Evolutionary conservation across 192 early-diverging fungal genomes (phyloP), one percentile per base, ranked within the genome.

Genomic region (Umbelopsis isabellina): DNA sequence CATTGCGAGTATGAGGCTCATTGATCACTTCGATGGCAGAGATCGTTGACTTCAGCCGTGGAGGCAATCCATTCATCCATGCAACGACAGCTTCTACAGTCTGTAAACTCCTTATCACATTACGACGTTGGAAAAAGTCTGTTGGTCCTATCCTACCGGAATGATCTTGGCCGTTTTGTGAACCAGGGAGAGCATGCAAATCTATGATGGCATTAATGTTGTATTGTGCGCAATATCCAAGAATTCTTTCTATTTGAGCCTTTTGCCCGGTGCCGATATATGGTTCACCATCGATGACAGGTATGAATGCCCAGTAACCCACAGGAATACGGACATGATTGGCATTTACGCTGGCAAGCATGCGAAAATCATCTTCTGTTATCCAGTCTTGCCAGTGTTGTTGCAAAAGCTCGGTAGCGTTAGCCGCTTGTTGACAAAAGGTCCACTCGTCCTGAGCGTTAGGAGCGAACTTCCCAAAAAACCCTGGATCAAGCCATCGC

Each of bases 251-350:
- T 44, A 75, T 18, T 8, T 70, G 55, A 23, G 33, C 44, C 30
- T 82, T 79, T 50, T 80, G 78, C 37, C 85, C 87, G 76, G 78
- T 84, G 65, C 82, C 72, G 2, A 86, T 81, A 27, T 73, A 88
- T 6, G 87, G 87, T 69, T 88, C 87, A 11, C 86, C 86, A 48
- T 78, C 77, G 49, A 75, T 75, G 13, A 82, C 68, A 13, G 79
- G 72, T 21, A 86, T 80, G 74, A 88, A 85, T 65, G 83, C 85
- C 85, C 87, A 88, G 65, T 86, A 84, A 1, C 87, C 87, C 1
- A 88, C 68, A 15, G 87, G 87, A 8, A 88, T 84, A 4, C 87
- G 83, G 25, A 88, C 37, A 50, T 86, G 85, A 11, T 84, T 88
- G 1, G 84, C 58, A 0, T 80, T 80, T 18, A 81, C 78, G 23